A percentile compares a stretch with the other conserved stretches of the same genome.
These are phyloP conservation scores for Paraconiothyrium brasiliense DNA, from an alignment of 2,329 filamentous ascomycete species.

Conservation along the genomic window DNA sequence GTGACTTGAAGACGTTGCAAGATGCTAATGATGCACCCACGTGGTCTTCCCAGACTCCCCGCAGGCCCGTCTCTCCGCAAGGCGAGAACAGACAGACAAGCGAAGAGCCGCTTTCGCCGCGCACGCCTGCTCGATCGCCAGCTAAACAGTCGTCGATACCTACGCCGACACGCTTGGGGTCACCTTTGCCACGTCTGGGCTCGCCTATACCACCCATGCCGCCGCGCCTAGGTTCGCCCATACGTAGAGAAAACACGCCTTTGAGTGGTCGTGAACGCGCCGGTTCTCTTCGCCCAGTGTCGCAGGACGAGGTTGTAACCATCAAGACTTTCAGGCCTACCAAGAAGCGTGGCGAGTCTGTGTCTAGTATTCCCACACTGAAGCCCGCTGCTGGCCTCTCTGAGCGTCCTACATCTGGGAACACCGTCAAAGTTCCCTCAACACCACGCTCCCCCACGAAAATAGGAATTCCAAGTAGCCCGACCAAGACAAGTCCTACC, in stretches of 20 bases:
- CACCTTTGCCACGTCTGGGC: conserved; percentile 51
- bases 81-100: conserved; percentile 36
- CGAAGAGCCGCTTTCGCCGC: conserved; percentile 33
- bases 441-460: conserved; percentile 45
- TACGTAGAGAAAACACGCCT: conserved; percentile 57
- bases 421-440: conserved; percentile 67
- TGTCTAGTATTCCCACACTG: conserved; percentile 62
- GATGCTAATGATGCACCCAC: conserved; percentile 57
- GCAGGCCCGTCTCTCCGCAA: conserved; percentile 35
- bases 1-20: conserved; percentile 80
- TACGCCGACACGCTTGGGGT: conserved; percentile 51
- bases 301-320: conserved; percentile 49
- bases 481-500: conserved; percentile 31
- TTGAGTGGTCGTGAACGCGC: conserved; percentile 19
- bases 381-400: conserved; percentile 58
- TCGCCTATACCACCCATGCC: conserved; percentile 47
- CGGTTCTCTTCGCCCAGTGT: conserved; percentile 35
- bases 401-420: conserved; percentile 60
- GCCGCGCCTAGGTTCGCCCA: conserved; percentile 52
- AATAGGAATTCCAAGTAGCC: conserved; percentile 27
- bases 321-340: conserved; percentile 52
- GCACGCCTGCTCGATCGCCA: conserved; percentile 43
- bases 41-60: conserved; percentile 52
- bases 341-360: conserved; percentile 56
- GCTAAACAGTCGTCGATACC: conserved; percentile 52